A percentile compares a stretch with the other conserved stretches of the same genome.
phyloP scores from a whole-genome alignment of 306 rosid species.

The Cicer pinnatifidum region DNA sequence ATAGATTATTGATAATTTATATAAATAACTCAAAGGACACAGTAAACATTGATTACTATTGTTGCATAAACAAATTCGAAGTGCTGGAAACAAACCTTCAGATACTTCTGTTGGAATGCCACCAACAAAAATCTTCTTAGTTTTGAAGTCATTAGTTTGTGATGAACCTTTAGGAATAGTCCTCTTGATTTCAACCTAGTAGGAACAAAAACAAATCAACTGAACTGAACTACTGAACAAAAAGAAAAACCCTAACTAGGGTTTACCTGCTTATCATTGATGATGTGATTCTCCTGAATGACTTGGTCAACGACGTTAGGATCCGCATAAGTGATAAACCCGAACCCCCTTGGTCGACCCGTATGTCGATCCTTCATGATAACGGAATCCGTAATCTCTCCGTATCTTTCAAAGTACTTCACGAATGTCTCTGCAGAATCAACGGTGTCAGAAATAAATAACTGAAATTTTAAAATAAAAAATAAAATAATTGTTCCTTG shows the following conservation, averaged over 20 bases:
- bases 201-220: neutral
- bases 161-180: conserved; percentile 91
- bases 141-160: conserved; percentile 77
- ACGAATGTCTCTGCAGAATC: conserved; percentile 63
- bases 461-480: neutral
- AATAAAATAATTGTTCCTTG: neutral
- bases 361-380: conserved; percentile 90
- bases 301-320: conserved; percentile 86
- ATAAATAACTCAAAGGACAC: neutral
- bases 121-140: conserved; percentile 92
- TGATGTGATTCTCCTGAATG: conserved; percentile 74
- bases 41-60: neutral
- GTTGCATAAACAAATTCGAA: neutral
- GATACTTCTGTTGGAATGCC: conserved; percentile 77
- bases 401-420: conserved; percentile 84
- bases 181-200: conserved; percentile 89
- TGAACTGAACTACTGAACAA: neutral
- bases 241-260: neutral
- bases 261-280: conserved; percentile 76
- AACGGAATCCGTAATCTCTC: conserved; percentile 89
- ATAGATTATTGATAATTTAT: neutral
- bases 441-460: neutral
- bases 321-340: conserved; percentile 85
- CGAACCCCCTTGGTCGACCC: conserved; percentile 86
- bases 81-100: conserved; percentile 59